Conservation (phyloP, 305 asterid species). For the Solanum aculeatissimum region DNA sequence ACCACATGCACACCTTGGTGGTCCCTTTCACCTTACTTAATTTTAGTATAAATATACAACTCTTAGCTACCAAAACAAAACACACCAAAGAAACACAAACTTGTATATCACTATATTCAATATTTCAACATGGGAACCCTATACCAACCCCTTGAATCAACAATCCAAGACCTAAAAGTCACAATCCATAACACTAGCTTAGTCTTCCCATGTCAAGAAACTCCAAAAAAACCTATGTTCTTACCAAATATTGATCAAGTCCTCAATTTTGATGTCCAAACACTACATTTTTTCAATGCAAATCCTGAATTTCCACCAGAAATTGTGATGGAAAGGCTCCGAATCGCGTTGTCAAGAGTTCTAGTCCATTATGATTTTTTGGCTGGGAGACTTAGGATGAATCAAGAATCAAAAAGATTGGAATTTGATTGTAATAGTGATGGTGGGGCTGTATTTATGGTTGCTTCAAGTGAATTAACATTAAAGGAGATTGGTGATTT, state of each 20-base stretch:
- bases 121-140: conserved; percentile 22
- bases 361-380: conserved; percentile 44
- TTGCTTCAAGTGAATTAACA: conserved; percentile 43
- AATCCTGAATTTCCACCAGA: conserved; percentile 45
- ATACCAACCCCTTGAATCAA: background rate
- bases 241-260: conserved; percentile 69
- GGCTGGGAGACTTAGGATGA: conserved; percentile 49
- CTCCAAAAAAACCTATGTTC: conserved; percentile 21
- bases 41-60: background rate
- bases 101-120: background rate
- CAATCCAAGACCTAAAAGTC: conserved; percentile 36
- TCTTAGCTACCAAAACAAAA: background rate
- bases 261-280: conserved; percentile 66
- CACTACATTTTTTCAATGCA: conserved; percentile 58
- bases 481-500: conserved; percentile 58
- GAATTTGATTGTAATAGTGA: conserved; percentile 39
- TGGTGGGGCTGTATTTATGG: conserved; percentile 49
- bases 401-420: conserved; percentile 36
- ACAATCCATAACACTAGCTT: conserved; percentile 21
- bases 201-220: conserved; percentile 23
- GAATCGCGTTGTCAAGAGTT: conserved; percentile 31
- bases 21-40: background rate
- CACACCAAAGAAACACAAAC: background rate
- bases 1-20: background rate
- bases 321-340: conserved; percentile 25